Base-by-base conservation (phyloP, 208 protist species). In the Leishmania major region DNA sequence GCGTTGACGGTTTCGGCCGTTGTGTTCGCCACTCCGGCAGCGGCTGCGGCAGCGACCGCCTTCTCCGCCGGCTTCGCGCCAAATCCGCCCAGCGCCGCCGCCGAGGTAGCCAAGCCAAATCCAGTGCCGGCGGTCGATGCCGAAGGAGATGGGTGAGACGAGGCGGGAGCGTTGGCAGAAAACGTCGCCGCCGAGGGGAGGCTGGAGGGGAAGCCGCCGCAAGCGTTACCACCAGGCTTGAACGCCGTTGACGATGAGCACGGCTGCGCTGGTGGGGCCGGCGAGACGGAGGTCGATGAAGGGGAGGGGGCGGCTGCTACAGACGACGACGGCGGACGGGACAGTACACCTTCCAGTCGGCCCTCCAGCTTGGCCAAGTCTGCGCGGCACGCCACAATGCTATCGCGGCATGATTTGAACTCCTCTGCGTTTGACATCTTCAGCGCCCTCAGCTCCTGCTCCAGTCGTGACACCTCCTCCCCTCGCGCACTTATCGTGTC, bases 331-430 rank as follows among this genome's bases (percentile, higher is more conserved):
- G 45, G 2, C 59, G 75, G 74, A 45, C 22, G 80, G 31, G 80
- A n/a, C 35, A 66, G 70, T 53, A 83, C 37, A 19, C 69, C 60
- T 13, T 75, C 59, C 37, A 83, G 40, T 22, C 80, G 80, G 6
- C 74, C 74, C 49, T 83, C 74, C 40, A 83, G 37, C 43, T 64
- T 78, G 10, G 80, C 74, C n/a, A 83, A 53, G 45, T 83, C 80
- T 25, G 73, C 73, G 11, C 80, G 80, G 51, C 80, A 83, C 22
- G 80, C 80, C 31, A 74, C 64, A 49, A 83, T 57, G 62, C 73
- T 78, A 43, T 79, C 80, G 73, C 74, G 60, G 73, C 80, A 83
- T 37, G 73, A 59, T 77, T 80, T 87, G n/a, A 81, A 31, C 47
- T 80, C 79, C 2, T 55, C 55, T 62, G 81, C 66, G 49, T 64